Evolutionary conservation across 176 grass and related monocot species (phyloP).

Genomic region (Cenchrus fungigraminus): DNA sequence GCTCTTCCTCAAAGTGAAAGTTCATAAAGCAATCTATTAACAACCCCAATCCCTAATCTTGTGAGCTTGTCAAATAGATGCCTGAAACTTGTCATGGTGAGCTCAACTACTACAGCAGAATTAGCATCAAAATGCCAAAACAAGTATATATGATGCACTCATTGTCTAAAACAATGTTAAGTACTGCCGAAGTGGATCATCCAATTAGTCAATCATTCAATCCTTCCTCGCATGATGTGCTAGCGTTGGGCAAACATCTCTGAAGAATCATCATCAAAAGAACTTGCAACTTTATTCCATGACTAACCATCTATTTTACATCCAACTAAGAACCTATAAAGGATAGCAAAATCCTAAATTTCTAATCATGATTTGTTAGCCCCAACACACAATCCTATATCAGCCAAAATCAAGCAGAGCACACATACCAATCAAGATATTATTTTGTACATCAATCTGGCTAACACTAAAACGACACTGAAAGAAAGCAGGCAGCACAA

Average conservation of each 20-base stretch:
- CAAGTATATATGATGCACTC: background rate
- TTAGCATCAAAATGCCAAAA: background rate
- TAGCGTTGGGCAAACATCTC: no score
- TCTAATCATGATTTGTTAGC: background rate
- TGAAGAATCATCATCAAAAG: background rate
- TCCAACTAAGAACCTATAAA: background rate
- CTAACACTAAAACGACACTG: background rate
- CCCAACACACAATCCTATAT: background rate
- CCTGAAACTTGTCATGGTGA: background rate
- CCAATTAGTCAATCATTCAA: background rate
- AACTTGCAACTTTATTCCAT: background rate
- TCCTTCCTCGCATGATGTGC: no score
- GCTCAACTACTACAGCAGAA: background rate
- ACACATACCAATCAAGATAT: slow-evolving; percentile 7
- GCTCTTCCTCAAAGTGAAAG: background rate
- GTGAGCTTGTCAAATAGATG: background rate
- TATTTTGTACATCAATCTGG: background rate
- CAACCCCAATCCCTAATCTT: background rate
- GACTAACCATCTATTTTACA: background rate
- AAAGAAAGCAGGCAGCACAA: background rate
- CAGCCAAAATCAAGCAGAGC: background rate
- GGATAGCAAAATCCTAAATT: background rate
- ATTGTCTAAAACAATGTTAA: background rate
- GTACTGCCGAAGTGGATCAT: background rate
- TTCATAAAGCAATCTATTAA: background rate